Evolutionary conservation across 2,329 filamentous ascomycete genomes (phyloP).

Genomic region (Botryotinia convoluta): DNA sequence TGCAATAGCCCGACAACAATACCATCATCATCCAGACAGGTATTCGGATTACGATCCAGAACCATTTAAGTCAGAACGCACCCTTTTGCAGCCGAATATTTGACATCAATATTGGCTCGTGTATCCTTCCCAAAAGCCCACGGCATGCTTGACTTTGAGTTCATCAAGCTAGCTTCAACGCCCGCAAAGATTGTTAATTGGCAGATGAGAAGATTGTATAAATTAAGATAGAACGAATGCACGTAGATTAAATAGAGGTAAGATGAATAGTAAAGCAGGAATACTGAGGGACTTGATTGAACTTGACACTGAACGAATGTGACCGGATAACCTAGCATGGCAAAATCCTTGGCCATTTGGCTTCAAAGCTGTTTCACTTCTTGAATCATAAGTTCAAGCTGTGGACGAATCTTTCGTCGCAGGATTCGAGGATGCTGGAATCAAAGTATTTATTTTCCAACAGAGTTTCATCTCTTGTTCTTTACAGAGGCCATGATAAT

Average conservation of each 20-base stretch:
- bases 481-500: neutral
- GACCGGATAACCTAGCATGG: neutral
- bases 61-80: too few relatives aligned
- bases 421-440: too few relatives aligned
- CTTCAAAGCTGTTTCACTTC: neutral
- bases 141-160: slow-evolving; percentile 17
- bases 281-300: neutral
- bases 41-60: neutral
- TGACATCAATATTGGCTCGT: slow-evolving; percentile 7
- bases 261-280: neutral
- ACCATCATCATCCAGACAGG: neutral
- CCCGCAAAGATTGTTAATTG: neutral
- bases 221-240: neutral
- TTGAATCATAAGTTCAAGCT: neutral
- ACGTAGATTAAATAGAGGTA: neutral
- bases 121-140: slow-evolving; percentile 13
- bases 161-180: slow-evolving; percentile 11
- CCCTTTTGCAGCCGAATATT: neutral
- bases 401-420: too few relatives aligned
- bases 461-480: neutral
- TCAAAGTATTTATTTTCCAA: rapidly evolving
- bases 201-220: neutral
- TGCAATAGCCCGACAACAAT: neutral
- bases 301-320: neutral
- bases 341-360: neutral